A percentile compares a stretch with the other conserved stretches of the same genome.
These are phyloP conservation scores for Phaeosphaeria sp. DNA, from an alignment of 2,329 filamentous ascomycete species.

Conservation along the genomic window DNA sequence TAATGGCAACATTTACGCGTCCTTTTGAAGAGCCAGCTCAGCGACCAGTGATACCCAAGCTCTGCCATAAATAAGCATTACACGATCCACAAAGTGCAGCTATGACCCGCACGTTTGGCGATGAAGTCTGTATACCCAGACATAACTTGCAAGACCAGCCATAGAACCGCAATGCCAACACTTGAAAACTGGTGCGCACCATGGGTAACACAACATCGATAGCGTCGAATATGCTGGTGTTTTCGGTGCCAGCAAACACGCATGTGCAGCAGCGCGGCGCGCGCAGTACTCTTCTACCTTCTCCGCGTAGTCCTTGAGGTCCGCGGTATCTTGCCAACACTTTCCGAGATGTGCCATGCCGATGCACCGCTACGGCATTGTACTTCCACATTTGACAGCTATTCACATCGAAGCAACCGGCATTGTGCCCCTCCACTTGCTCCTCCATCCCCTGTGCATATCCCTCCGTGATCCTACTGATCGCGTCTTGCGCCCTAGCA, in stretches of 20 bases:
- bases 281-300: neutral
- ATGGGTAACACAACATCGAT: conserved; percentile 8
- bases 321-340: neutral
- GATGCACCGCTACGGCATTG: neutral
- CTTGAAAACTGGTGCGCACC: neutral
- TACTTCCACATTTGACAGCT: neutral
- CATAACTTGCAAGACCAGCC: neutral
- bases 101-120: neutral
- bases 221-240: neutral
- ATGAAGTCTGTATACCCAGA: neutral
- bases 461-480: neutral
- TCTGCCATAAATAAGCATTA: neutral
- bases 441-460: neutral
- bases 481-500: neutral
- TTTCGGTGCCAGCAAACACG: neutral
- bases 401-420: neutral
- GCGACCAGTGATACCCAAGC: too few species aligned
- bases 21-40: too few species aligned
- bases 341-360: neutral
- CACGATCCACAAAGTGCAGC: neutral
- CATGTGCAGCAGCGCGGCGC: too few species aligned
- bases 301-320: too few species aligned
- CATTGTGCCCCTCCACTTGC: neutral
- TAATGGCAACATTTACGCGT: too few species aligned
- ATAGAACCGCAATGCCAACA: neutral